A percentile compares a stretch with the other conserved stretches of the same genome.
phyloP scores from a whole-genome alignment of 345 rosid species.

The Sapria himalayana region DNA sequence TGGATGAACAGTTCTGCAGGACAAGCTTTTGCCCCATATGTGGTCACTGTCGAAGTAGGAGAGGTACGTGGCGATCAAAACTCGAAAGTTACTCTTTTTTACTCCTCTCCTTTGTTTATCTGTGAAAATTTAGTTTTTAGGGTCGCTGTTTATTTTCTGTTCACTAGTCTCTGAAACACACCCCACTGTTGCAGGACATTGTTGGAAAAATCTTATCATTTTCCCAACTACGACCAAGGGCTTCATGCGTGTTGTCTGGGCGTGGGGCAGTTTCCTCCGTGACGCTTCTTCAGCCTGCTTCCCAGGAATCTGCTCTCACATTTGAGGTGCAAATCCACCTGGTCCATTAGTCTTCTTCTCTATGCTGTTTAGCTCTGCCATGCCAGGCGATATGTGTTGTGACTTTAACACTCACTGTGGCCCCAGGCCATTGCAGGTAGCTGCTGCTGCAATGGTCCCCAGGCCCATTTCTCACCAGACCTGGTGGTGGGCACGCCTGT shows the following conservation, averaged over 20 bases:
- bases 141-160: slow-evolving; percentile 1
- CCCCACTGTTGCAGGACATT: slow-evolving; percentile 63
- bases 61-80: slow-evolving; percentile 29
- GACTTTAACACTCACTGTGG: no score
- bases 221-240: slow-evolving; percentile 83
- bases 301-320: slow-evolving; percentile 31
- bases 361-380: no score
- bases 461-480: no score
- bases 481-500: no score
- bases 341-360: no score
- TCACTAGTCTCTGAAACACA: no score
- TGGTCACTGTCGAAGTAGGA: slow-evolving; percentile 52
- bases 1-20: slow-evolving; percentile 99
- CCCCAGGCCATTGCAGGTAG: no score
- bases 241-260: slow-evolving; percentile 81
- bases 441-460: no score
- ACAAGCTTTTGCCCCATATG: slow-evolving; percentile 86
- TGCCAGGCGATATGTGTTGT: no score
- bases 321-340: slow-evolving; percentile 69
- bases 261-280: slow-evolving; percentile 75
- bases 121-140: background rate
- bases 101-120: background rate
- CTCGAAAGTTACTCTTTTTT: background rate
- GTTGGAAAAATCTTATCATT: slow-evolving; percentile 61
- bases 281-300: slow-evolving; percentile 60